Base-by-base conservation (phyloP, 352 stramenopile species). In the Thalassiosira mediterranea region DNA sequence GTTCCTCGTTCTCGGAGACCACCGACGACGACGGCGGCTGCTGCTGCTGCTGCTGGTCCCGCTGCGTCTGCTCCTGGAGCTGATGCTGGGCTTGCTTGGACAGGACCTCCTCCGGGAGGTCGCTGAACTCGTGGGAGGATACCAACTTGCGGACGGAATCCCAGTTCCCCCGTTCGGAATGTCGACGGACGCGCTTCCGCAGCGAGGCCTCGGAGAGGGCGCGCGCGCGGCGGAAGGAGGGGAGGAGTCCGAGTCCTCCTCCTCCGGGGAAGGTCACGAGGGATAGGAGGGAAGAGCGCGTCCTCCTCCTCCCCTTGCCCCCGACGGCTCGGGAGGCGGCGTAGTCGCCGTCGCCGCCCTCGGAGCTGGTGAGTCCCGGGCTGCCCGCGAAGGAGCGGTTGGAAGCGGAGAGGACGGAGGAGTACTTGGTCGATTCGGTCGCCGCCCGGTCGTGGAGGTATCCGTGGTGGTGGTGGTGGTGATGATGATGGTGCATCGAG, bases 61-160 rank as follows among this genome's bases (percentile, higher is more conserved):
- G 17, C 15, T 15, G 23, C 17, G 19, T 17, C 17, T 13, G 31
- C 21, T 42, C 37, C 15, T 52, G n/a, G 23, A 40, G 17, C 34
- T 64, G 13, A 26, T 60, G 23, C 29, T 60, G 46, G 17, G 10
- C 42, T 17, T 11, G 38, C 28, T 42, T 21, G 3, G 1, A 2
- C 5, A 21, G 51, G 2, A 66, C 29, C 40, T n/a, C 37, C 13
- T 69, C 57, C 15, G 66, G 46, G 1, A 66, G 28, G 17, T 70
- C 51, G 11, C 58, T 42, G 49, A 78, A 78, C 25, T 65, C 51
- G 61, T 67, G 46, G 15, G 47, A 46, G 1, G 49, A 25, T 48
- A 78, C 66, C 29, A 78, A 62, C 13, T 72, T 72, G 3, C 69
- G 52, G 19, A 72, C 61, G 56, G 25, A 3, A 4, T 61, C 44